Percentiles rank a stretch among this genome's conserved stretches.
Evolutionary conservation across 1,284 basidiomycete species (phyloP).

Genomic region (Kalmanozyma brasiliensis): DNA sequence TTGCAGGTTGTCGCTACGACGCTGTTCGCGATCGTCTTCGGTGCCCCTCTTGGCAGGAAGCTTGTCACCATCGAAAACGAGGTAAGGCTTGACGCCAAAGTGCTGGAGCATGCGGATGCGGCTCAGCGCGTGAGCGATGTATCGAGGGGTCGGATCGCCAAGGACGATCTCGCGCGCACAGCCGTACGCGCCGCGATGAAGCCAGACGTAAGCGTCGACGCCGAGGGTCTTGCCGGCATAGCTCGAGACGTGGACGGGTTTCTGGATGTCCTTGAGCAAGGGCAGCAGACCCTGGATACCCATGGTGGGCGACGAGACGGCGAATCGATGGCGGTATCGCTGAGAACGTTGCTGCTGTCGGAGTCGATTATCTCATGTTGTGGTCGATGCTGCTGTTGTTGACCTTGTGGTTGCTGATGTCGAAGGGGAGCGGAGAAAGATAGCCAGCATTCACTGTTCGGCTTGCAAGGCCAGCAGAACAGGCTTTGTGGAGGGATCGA

Average conservation of each 20-base stretch:
- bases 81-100: conserved; percentile 84
- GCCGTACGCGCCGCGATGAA: conserved; percentile 91
- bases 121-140: conserved; percentile 96
- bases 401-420: no score
- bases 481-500: conserved; percentile 4
- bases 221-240: conserved; percentile 71
- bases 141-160: conserved; percentile 82
- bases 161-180: conserved; percentile 89
- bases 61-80: conserved; percentile 96
- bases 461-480: background rate
- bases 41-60: conserved; percentile 93
- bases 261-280: conserved; percentile 82
- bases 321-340: no score
- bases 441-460: no score
- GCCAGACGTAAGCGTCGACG: conserved; percentile 93
- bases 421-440: no score
- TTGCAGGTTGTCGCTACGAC: conserved; percentile 74
- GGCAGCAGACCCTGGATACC: conserved; percentile 94
- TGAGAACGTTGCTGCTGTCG: no score
- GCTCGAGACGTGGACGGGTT: conserved; percentile 46
- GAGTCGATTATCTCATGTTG: no score
- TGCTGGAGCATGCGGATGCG: conserved; percentile 86
- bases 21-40: conserved; percentile 80
- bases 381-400: background rate
- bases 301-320: conserved; percentile 48